These are phyloP conservation scores for Pyracantha coccinea DNA, from an alignment of 331 rosid genomes.

Conservation along the genomic window DNA sequence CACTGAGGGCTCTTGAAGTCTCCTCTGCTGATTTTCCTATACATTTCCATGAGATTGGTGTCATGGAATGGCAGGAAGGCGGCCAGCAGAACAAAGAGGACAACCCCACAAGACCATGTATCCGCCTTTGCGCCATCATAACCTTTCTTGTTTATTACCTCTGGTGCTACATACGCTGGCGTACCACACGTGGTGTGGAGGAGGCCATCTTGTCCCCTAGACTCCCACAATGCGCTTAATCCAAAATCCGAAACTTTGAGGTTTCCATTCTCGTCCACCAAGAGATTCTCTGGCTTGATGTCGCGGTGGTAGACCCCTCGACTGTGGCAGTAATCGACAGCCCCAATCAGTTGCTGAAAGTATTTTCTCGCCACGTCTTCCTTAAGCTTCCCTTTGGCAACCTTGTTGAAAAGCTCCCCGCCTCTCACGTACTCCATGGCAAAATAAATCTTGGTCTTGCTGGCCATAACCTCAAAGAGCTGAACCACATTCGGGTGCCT, in stretches of 20 bases:
- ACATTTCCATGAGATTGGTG: slow-evolving; percentile 43
- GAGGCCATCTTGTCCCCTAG: slow-evolving; percentile 47
- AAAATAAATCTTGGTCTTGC: slow-evolving; percentile 60
- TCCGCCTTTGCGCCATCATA: slow-evolving; percentile 70
- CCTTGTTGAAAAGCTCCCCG: slow-evolving; percentile 64
- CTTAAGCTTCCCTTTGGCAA: slow-evolving; percentile 45
- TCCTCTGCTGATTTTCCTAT: slow-evolving; percentile 41
- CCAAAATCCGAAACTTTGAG: slow-evolving; percentile 70
- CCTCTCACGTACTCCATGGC: slow-evolving; percentile 62
- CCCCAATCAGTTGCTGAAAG: slow-evolving; percentile 62
- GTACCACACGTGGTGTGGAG: slow-evolving; percentile 81
- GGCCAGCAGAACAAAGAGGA: slow-evolving; percentile 61
- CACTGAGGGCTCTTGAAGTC: slow-evolving; percentile 56
- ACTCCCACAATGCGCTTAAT: slow-evolving; percentile 51
- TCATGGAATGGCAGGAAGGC: slow-evolving; percentile 67
- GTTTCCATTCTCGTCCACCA: slow-evolving; percentile 55
- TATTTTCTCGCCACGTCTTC: slow-evolving; percentile 61
- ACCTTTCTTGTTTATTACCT: slow-evolving; percentile 56
- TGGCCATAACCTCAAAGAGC: slow-evolving; percentile 69
- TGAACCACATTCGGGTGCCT: slow-evolving; percentile 63
- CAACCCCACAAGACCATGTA: slow-evolving; percentile 79
- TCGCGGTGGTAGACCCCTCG: slow-evolving; percentile 65
- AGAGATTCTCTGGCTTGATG: slow-evolving; percentile 64
- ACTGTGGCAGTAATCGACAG: slow-evolving; percentile 57
- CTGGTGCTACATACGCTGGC: slow-evolving; percentile 70